Base-by-base conservation (phyloP, 768 basidiomycete genomes). In the Lactarius evosmus region DNA sequence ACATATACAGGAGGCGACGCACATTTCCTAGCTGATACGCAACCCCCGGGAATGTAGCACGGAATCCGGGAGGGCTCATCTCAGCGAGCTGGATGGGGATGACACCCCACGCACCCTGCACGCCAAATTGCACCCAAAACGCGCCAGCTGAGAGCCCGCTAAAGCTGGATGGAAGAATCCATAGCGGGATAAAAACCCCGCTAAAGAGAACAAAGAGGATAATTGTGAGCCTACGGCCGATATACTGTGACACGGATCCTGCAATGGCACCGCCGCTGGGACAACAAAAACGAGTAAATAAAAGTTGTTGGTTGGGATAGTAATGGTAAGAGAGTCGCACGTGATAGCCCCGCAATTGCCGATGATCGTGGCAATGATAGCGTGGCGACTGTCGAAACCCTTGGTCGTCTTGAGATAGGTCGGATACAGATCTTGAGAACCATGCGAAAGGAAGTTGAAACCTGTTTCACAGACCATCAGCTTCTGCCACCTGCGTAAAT, bases 391-490 rank as follows among this genome's bases (percentile, higher is more conserved):
- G 11, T 71, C 64, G 62, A 81, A 74, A 22, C 69, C 64, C 60
- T 81, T 80, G 59, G 70, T 69, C 27, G 60, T 68, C 59, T 74
- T 66, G 25, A 80, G 69, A 58, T 77, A 80, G 25, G 77, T 78
- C 14, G 79, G 79, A 65, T 79, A 79, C 44, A 75, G 58, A 61
- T 75, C 74, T 60, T 80, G 79, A 33, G 76, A 79, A 3, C 81
- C 82, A 70, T 82, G 82, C 27, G 79, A 80, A 49, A 82, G 76
- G 75, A 84, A 81, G 70, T 81, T 82, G 73, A 82, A 82, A n/a
- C 77, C 77, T 72, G 71, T 40, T 44, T 1, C 34, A 27, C 61
- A 53, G 53, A 34, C 1, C 7, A 60, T 69, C 22, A 70, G 62
- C 22, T 29, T 16, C 14, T 32, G 46, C n/a, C 51, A 33, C 27